Evolutionary conservation across 73 alveolate genomes (phyloP), one percentile per base, ranked within the genome.

Genomic region (Breviolum minutum): DNA sequence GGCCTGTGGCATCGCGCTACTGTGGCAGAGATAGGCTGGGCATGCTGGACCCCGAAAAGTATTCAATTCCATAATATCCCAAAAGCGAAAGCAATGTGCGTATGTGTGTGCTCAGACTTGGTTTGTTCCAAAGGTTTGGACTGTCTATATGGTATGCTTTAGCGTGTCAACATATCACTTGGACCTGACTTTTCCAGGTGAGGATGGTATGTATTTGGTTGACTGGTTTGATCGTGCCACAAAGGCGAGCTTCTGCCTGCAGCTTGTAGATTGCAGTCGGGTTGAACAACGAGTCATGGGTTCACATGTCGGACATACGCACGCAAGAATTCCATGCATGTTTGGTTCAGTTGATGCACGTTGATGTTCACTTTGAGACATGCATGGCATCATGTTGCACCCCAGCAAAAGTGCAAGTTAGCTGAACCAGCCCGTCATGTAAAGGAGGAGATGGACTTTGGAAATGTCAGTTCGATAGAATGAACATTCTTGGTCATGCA

Each of bases 1-100:
- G 85, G 97, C 63, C 76, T 54, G 20, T 91, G 87, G 88, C 64
- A 71, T 73, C 97, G 97, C 26, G 97, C 97, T 19, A 91, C 97
- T 24, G 76, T 91, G 7, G 87, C 97, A 54, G 87, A 63, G 40
- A 32, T 91, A n/a, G 69, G 97, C 54, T 19, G 40, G 90, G 90
- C 10, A 81, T 48, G 27, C 24, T 40, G 54, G 54, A 40, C 54
- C 54, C 0, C 54, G 54, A 3, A 40, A 40, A 40, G 5, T 40
- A 40, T 40, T 40, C 54, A 40, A 40, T 40, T 40, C 54, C 54
- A 40, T 40, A 40, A 3, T 40, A 2, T 40, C 54, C 54, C 54
- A 40, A 40, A 0, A 40, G 3, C 54, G 54, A 40, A 40, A 0
- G 54, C 54, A 40, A 40, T 40, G 3, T 40, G 54, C 54, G 54